Evolutionary conservation across 2,329 filamentous ascomycete genomes (phyloP).

Genomic region (Aphanoascus verrucosus): DNA sequence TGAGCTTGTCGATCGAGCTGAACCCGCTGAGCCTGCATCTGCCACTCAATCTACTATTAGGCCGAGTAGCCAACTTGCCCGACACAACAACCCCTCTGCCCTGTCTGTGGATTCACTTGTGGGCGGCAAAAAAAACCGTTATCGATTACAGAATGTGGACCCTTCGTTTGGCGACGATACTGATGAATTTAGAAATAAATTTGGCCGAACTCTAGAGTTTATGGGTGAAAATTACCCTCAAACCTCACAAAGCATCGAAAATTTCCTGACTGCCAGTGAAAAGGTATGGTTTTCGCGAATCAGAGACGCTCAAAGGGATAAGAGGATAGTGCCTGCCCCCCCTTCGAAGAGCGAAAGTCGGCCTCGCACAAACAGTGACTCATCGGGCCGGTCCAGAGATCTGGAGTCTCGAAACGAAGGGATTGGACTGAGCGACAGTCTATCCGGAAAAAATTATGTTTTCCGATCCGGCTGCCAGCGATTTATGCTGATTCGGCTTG

Average conservation of each 20-base stretch:
- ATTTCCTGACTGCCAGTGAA: slow-evolving; percentile 54
- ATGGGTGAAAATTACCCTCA: slow-evolving; percentile 50
- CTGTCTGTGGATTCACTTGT: slow-evolving; percentile 49
- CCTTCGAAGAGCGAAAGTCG: background rate
- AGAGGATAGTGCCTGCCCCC: slow-evolving; percentile 16
- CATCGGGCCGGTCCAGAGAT: background rate
- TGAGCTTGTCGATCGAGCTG: background rate
- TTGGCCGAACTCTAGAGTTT: slow-evolving; percentile 46
- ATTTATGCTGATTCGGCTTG: slow-evolving; percentile 46
- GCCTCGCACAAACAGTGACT: background rate
- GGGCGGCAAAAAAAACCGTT: slow-evolving; percentile 51
- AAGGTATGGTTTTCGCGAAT: slow-evolving; percentile 56
- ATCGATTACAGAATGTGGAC: slow-evolving; percentile 54
- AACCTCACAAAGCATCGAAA: slow-evolving; percentile 52
- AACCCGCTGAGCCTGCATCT: background rate
- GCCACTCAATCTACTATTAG: background rate
- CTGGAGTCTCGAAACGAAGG: slow-evolving; percentile 24
- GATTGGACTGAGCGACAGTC: slow-evolving; percentile 32
- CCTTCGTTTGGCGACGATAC: slow-evolving; percentile 57
- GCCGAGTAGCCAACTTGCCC: background rate
- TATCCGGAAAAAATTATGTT: slow-evolving; percentile 23
- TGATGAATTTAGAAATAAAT: slow-evolving; percentile 50
- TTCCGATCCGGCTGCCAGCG: slow-evolving; percentile 38
- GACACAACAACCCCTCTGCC: slow-evolving; percentile 30
- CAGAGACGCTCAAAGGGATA: slow-evolving; percentile 48